A percentile compares a stretch with the other conserved stretches of the same genome.
These are phyloP conservation scores for Baorangia bicolor DNA, from an alignment of 768 basidiomycete genomes.

Conservation along the genomic window DNA sequence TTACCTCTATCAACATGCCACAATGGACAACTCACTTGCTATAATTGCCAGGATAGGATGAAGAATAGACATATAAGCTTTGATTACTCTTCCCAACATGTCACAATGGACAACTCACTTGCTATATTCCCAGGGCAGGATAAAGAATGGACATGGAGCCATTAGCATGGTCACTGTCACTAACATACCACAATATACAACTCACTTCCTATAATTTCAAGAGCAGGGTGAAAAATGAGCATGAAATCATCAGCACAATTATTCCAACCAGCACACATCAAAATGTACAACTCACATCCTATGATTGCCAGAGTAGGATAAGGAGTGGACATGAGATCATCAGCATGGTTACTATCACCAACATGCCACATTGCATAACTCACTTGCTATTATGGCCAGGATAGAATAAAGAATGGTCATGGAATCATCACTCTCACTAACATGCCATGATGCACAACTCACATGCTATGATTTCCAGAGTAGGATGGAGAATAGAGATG, in stretches of 20 bases:
- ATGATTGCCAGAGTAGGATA: no score
- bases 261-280: no score
- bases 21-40: no score
- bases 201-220: no score
- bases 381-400: background rate
- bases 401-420: background rate
- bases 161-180: no score
- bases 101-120: background rate
- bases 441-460: background rate
- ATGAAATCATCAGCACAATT: no score
- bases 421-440: background rate
- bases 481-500: background rate
- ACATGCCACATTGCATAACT: background rate
- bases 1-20: no score
- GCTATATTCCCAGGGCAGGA: background rate
- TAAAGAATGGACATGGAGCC: background rate
- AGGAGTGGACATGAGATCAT: no score
- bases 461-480: background rate
- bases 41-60: background rate
- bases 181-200: no score
- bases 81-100: background rate
- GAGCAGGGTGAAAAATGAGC: no score
- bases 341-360: no score
- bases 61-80: background rate
- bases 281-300: no score